Conservation (phyloP, 176 grass and related monocot genomes). For the Paspalum vaginatum region DNA sequence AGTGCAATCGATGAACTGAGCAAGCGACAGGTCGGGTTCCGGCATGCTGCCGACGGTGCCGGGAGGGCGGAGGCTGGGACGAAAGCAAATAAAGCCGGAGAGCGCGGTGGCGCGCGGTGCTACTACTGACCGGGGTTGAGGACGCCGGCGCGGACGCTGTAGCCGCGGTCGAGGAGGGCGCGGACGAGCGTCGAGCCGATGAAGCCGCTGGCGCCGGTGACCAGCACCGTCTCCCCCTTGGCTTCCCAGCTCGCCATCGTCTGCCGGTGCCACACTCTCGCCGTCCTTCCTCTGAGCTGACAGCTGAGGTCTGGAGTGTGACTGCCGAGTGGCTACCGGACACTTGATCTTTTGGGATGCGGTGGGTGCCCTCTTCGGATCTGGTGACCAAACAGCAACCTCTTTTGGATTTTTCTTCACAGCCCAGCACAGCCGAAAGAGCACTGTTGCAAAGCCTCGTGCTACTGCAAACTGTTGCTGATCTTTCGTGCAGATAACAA, state of each 20-base stretch:
- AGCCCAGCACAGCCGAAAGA: neutral
- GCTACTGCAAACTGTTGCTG: neutral
- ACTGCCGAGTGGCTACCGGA: no score
- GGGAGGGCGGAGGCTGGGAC: no score
- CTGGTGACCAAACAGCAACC: neutral
- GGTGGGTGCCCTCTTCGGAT: neutral
- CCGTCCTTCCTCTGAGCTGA: no score
- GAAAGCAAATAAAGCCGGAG: no score
- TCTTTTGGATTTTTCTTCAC: neutral
- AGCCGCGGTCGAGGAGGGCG: constrained; percentile 72
- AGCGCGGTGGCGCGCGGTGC: neutral
- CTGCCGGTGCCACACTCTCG: no score
- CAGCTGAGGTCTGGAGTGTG: no score
- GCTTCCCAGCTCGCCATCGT: neutral
- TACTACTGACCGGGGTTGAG: constrained; percentile 58
- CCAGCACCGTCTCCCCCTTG: constrained; percentile 50
- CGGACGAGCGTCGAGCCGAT: constrained; percentile 75
- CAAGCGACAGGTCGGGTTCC: no score
- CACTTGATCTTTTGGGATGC: no score
- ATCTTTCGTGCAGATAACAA: neutral
- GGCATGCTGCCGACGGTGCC: no score
- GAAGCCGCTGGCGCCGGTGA: constrained; percentile 93
- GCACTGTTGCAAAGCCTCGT: neutral
- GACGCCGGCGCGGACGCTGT: constrained; percentile 76
- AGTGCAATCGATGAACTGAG: no score